Percentiles rank a stretch among this genome's conserved stretches.
phyloP scores from a whole-genome alignment of 1,284 basidiomycete species.

The Malassezia nana region DNA sequence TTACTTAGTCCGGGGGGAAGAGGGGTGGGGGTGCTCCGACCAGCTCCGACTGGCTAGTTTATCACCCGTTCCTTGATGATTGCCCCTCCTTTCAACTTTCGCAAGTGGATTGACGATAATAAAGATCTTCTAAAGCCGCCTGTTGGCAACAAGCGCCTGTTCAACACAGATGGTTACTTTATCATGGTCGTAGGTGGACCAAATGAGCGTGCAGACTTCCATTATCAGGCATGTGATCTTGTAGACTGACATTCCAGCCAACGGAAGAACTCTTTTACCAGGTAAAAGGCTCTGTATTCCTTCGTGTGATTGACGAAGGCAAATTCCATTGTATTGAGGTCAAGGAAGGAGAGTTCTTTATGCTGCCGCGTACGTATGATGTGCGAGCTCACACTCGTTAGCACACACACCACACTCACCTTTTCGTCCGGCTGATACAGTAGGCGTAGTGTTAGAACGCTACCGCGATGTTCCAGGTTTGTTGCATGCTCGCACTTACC shows the following conservation, averaged over 20 bases:
- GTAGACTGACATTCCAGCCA: slow-evolving; percentile 13
- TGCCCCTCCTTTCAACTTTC: slow-evolving; percentile 45
- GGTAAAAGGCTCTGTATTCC: slow-evolving; percentile 59
- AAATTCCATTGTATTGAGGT: slow-evolving; percentile 77
- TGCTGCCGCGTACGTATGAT: slow-evolving; percentile 58
- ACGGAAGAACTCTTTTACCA: slow-evolving; percentile 48
- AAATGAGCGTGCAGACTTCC: slow-evolving; percentile 43
- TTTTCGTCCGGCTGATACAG: slow-evolving; percentile 75
- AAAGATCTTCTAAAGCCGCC: slow-evolving; percentile 44
- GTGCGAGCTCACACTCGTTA: neutral
- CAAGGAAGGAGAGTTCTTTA: slow-evolving; percentile 89
- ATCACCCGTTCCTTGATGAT: slow-evolving; percentile 12
- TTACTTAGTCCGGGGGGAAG: neutral
- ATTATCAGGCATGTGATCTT: slow-evolving; percentile 24
- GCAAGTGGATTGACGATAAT: slow-evolving; percentile 47
- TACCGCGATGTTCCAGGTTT: slow-evolving; percentile 52
- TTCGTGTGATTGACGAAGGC: slow-evolving; percentile 69
- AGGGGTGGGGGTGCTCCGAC: neutral
- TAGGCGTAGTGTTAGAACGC: slow-evolving; percentile 90
- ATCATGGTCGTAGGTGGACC: slow-evolving; percentile 47
- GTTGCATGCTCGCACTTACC: slow-evolving; percentile 9
- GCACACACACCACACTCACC: slow-evolving; percentile 89
- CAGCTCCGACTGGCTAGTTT: neutral
- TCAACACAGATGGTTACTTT: slow-evolving; percentile 37
- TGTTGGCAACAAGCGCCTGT: slow-evolving; percentile 47